Conservation (phyloP, 768 basidiomycete genomes). For the Daedaleopsis sinensis region DNA sequence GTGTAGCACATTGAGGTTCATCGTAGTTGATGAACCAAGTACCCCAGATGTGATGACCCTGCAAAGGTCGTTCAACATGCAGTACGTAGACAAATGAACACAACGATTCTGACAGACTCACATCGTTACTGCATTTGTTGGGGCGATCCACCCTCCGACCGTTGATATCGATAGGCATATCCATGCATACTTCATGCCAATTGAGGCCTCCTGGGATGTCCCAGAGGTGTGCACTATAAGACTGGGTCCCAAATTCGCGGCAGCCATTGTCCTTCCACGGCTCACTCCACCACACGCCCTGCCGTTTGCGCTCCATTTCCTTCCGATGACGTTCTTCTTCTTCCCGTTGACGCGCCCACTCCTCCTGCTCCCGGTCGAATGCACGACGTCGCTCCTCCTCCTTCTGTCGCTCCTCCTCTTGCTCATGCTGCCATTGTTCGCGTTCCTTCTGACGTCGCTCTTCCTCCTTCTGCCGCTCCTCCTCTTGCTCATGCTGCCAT, state of each 20-base stretch:
- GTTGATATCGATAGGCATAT: constrained; percentile 18
- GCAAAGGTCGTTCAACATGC: neutral
- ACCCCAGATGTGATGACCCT: constrained; percentile 1
- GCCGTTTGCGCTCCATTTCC: constrained; percentile 9
- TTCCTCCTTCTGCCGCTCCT: constrained; percentile 8
- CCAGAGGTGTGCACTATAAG: constrained; percentile 20
- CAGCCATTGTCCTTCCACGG: constrained; percentile 13
- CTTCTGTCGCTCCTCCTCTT: neutral
- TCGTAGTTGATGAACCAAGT: constrained; percentile 14
- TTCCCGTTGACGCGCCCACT: neutral
- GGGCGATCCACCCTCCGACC: constrained; percentile 12
- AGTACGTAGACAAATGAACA: no score
- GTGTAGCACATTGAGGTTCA: constrained; percentile 12
- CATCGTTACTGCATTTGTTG: constrained; percentile 12
- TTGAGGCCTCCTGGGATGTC: constrained; percentile 13
- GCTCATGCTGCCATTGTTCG: neutral
- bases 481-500: constrained; percentile 5
- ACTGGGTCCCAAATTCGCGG: constrained; percentile 19
- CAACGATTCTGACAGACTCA: neutral
- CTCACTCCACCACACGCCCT: constrained; percentile 21
- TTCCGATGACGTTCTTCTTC: constrained; percentile 10
- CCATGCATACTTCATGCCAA: constrained; percentile 20
- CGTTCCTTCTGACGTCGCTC: neutral
- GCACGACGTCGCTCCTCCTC: neutral
- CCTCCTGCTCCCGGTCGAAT: neutral